Percentiles rank a stretch among this genome's conserved stretches.
Evolutionary conservation across 2,329 filamentous ascomycete species (phyloP).

Genomic region (Epichloe baconii): DNA sequence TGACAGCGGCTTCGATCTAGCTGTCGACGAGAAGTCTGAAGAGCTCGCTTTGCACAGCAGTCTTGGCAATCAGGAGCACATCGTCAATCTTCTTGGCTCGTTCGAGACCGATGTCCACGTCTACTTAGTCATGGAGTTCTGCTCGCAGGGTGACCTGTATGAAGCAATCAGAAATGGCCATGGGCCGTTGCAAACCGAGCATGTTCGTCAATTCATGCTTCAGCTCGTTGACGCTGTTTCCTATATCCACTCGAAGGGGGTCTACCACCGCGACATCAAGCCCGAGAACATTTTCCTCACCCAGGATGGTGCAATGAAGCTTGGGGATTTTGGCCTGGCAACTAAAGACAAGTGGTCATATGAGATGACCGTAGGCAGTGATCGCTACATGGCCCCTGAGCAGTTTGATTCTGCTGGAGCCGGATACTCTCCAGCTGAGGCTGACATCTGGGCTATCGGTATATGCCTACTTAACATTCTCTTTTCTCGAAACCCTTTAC

Average conservation of each 20-base stretch:
- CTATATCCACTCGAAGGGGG: slow-evolving; percentile 78
- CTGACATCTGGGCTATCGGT: slow-evolving; percentile 94
- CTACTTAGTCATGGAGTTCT: slow-evolving; percentile 92
- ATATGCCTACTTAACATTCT: slow-evolving; percentile 94
- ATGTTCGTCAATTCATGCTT: slow-evolving; percentile 95
- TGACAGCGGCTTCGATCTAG: slow-evolving; percentile 48
- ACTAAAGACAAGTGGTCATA: slow-evolving; percentile 83
- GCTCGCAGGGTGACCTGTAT: slow-evolving; percentile 88
- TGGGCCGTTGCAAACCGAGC: slow-evolving; percentile 85
- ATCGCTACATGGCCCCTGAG: slow-evolving; percentile 98
- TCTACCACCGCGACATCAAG: slow-evolving; percentile 98
- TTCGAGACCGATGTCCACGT: slow-evolving; percentile 87
- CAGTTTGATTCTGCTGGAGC: slow-evolving; percentile 82
- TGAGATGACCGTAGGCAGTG: slow-evolving; percentile 88
- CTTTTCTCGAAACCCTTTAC: slow-evolving; percentile 96
- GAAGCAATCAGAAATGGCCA: slow-evolving; percentile 86
- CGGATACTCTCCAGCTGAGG: slow-evolving; percentile 85
- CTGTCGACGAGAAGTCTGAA: slow-evolving; percentile 71
- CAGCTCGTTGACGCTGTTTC: slow-evolving; percentile 82
- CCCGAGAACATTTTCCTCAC: slow-evolving; percentile 97
- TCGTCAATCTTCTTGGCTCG: slow-evolving; percentile 81
- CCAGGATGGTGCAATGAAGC: slow-evolving; percentile 78
- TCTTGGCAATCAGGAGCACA: slow-evolving; percentile 71
- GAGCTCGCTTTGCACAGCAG: slow-evolving; percentile 68
- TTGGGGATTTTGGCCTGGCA: slow-evolving; percentile 90